Percentiles rank a stretch among this genome's conserved stretches.
Conservation (phyloP, 345 rosid genomes). For the Brassica incana region DNA sequence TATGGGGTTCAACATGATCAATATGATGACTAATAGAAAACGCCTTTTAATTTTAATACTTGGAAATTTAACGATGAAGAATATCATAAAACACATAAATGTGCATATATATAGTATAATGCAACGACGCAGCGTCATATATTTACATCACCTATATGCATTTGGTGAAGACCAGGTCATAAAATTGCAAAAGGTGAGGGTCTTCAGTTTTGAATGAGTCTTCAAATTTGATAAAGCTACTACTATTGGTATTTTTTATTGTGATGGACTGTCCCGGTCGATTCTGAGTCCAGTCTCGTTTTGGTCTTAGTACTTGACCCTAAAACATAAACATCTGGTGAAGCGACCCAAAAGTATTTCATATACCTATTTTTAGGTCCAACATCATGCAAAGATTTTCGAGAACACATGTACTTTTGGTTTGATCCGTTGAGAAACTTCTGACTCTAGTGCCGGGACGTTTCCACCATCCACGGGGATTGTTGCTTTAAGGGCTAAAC, state of each 20-base stretch:
- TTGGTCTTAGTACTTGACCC: neutral
- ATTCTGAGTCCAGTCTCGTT: neutral
- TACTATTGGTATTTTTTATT: neutral
- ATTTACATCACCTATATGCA: slow-evolving; percentile 23
- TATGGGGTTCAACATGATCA: slow-evolving; percentile 16
- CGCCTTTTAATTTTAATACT: neutral
- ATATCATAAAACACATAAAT: slow-evolving; percentile 18
- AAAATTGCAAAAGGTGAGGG: slow-evolving; percentile 18
- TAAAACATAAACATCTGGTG: neutral
- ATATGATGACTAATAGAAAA: slow-evolving; percentile 1
- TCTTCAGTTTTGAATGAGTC: slow-evolving; percentile 30
- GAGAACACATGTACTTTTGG: neutral
- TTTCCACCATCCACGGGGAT: neutral
- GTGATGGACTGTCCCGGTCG: neutral
- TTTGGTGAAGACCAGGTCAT: slow-evolving; percentile 33
- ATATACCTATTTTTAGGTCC: neutral
- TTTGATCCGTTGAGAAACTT: neutral
- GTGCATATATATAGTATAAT: slow-evolving; percentile 9
- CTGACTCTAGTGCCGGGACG: neutral
- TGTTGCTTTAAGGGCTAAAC: neutral
- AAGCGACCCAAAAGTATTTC: neutral
- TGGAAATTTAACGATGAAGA: neutral
- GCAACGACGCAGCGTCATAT: slow-evolving; percentile 9
- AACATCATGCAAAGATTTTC: neutral
- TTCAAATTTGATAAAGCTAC: neutral